Base-by-base conservation (phyloP, 257 asterid species). In the Solanum commersonii region DNA sequence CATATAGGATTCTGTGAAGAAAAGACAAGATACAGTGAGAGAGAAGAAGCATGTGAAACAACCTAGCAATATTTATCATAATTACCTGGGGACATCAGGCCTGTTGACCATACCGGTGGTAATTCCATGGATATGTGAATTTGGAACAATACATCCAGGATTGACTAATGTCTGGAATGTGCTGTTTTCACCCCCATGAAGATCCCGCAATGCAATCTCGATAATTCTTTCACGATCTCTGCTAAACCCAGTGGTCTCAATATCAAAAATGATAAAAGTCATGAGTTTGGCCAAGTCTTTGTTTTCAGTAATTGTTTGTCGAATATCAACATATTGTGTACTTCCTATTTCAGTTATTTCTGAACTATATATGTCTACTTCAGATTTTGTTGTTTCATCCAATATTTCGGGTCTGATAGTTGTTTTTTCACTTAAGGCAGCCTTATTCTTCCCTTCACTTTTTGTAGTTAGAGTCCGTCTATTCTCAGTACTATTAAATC, bases 201-300 rank as follows among this genome's bases (percentile, higher is more conserved):
- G 96, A 92, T 97, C 99, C 92, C 93, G 98, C 74, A 94, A 87
- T 63, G 98, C 99, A 82, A 97, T 89, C 95, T 97, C 99, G 86
- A 97, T 85, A 68, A 97, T 95, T 83, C 98, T 92, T 74, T 94
- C 92, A 10, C 4, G 78, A 46, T 90, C 94, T 88, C 93, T 92
- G 87, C 91, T 59, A 38, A 97, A 92, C 84, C 99, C 99, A 42
- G 99, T 97, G 68, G 99, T 97, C 89, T 97, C 99, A 81, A 95
- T 91, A 89, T 97, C 98, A 49, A 95, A 97, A 89, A 94, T 92
- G 84, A 97, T 89, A 87, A 90, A 68, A 15, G 96, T 95, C 12
- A 92, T 93, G 25, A 86, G 95, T 78, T 94, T 90, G 49, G 95
- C 96, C 92, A 95, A 83, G 34, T 95, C 95, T 81, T 88, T 90